These are phyloP conservation scores for Phalaenopsis equestris DNA, from an alignment of 106 monocot species.

Conservation along the genomic window DNA sequence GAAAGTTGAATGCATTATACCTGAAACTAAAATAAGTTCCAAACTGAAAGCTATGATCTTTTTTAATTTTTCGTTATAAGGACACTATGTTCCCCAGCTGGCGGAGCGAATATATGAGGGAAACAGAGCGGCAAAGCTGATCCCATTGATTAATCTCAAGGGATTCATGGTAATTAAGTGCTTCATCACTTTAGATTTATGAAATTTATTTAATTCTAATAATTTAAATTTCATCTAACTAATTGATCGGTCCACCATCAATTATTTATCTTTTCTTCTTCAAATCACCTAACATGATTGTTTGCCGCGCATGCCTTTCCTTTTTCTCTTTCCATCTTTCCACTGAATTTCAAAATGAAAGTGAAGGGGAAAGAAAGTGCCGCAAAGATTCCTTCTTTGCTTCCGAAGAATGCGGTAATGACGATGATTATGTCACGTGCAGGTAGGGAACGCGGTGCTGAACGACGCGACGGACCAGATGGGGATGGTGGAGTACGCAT, in stretches of 20 bases:
- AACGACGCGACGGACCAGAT: conserved; percentile 76
- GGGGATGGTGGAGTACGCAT: conserved; percentile 93
- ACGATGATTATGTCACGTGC: background rate
- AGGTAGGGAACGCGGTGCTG: conserved; percentile 95
- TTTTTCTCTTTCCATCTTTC: too few species aligned
- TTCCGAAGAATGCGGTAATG: too few species aligned
- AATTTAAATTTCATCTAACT: too few species aligned
- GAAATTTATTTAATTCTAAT: too few species aligned
- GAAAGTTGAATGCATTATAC: background rate
- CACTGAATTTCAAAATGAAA: too few species aligned
- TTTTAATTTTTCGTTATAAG: conserved; percentile 14
- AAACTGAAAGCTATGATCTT: background rate
- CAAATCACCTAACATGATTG: background rate
- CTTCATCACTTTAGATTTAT: too few species aligned
- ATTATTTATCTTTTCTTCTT: background rate
- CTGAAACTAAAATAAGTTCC: background rate
- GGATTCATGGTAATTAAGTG: conserved; percentile 60
- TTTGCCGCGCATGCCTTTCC: background rate
- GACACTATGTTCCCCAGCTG: conserved; percentile 94
- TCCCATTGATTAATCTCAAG: conserved; percentile 54
- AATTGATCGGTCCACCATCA: too few species aligned
- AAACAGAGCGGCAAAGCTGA: conserved; percentile 42
- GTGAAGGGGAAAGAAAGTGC: too few species aligned
- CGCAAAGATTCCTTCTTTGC: too few species aligned
- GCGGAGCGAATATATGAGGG: conserved; percentile 63